phyloP scores from a whole-genome alignment of 352 stramenopile species.

The Phytopythium chamaehyphon region DNA sequence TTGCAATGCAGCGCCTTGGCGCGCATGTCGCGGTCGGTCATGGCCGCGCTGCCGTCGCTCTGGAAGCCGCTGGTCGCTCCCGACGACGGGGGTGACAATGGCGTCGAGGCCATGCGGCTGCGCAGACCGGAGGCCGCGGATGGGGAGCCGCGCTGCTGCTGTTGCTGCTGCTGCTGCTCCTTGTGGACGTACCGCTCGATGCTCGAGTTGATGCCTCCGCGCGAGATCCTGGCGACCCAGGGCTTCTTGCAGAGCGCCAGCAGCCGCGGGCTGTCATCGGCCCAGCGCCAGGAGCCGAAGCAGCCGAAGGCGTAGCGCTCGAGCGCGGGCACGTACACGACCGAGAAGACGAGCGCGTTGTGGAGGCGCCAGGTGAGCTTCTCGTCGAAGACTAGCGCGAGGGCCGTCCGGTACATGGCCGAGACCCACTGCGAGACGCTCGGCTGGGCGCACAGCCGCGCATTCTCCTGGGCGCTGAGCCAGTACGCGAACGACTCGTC shows the following conservation, averaged over 20 bases:
- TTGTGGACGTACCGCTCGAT: slow-evolving; percentile 40
- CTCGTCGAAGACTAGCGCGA: slow-evolving; percentile 60
- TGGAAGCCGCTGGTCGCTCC: slow-evolving; percentile 8
- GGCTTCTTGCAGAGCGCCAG: slow-evolving; percentile 39
- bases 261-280: slow-evolving; percentile 41
- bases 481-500: slow-evolving; percentile 70
- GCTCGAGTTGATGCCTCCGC: slow-evolving; percentile 43
- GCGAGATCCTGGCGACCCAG: slow-evolving; percentile 46
- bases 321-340: slow-evolving; percentile 56
- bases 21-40: slow-evolving; percentile 47
- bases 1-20: slow-evolving; percentile 65
- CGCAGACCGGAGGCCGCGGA: slow-evolving; percentile 1
- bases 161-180: background rate
- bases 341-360: slow-evolving; percentile 58
- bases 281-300: slow-evolving; percentile 73
- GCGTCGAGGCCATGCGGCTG: background rate
- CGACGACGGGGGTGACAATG: background rate
- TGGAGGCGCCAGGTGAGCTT: slow-evolving; percentile 54
- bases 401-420: slow-evolving; percentile 63
- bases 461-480: slow-evolving; percentile 57
- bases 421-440: slow-evolving; percentile 65
- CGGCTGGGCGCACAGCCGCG: slow-evolving; percentile 30
- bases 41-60: slow-evolving; percentile 3
- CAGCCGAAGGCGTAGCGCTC: slow-evolving; percentile 64
- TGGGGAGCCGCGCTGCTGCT: background rate